These are phyloP conservation scores for Pichia nakasei DNA, from an alignment of 805 yeast genomes.

Conservation along the genomic window DNA sequence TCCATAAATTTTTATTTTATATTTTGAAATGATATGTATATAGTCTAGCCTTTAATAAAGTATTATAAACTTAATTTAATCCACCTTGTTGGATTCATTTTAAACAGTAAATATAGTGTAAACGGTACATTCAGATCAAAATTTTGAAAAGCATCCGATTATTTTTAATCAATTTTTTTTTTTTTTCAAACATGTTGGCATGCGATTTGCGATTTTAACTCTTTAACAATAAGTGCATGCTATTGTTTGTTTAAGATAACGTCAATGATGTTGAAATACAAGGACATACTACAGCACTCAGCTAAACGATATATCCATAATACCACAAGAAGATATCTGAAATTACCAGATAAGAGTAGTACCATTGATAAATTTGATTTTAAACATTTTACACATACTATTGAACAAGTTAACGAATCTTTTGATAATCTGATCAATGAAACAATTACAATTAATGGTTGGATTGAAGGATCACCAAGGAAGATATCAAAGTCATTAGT, in stretches of 20 bases:
- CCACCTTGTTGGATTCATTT: too few species aligned
- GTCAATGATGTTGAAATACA: neutral
- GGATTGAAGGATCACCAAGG: conserved; percentile 72
- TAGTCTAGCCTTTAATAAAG: neutral
- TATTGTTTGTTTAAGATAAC: too few species aligned
- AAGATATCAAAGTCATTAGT: conserved; percentile 53
- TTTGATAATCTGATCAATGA: conserved; percentile 7
- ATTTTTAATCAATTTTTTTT: too few species aligned
- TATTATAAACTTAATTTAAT: too few species aligned
- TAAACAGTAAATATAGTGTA: too few species aligned
- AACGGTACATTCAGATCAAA: too few species aligned
- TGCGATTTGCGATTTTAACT: too few species aligned
- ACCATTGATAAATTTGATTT: conserved; percentile 24
- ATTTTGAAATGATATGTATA: neutral
- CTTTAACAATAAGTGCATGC: too few species aligned
- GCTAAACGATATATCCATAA: neutral
- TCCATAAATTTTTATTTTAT: conserved; percentile 4
- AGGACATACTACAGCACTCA: neutral
- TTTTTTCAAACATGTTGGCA: too few species aligned
- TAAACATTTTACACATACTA: conserved; percentile 21
- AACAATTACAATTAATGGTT: conserved; percentile 60
- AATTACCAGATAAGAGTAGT: conserved; percentile 14
- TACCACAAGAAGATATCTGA: neutral
- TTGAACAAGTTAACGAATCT: conserved; percentile 13
- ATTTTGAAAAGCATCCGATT: too few species aligned